Evolutionary conservation across 257 asterid genomes (phyloP), one percentile per base, ranked within the genome.

Genomic region (Nicotiana knightiana): DNA sequence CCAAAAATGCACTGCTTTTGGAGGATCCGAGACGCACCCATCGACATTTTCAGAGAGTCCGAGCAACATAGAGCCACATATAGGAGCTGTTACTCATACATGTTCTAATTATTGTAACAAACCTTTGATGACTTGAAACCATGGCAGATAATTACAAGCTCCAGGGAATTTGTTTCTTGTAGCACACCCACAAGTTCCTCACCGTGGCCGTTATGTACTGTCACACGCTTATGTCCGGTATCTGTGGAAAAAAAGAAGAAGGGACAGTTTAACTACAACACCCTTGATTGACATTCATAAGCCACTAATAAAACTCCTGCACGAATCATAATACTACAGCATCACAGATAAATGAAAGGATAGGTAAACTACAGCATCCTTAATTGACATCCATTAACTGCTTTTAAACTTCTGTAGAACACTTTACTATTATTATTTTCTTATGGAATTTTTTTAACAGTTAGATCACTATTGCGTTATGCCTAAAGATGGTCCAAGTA

Each of bases 51-150:
- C 24, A 0, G 24, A 21, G 24, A 21, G 24, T 21, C 24, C 24
- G 24, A 21, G 24, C 24, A 21, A 21, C 24, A 21, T 21, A 21
- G 24, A 9, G 77, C 81, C 64, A 37, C 24, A 18, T 46, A 39
- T 33, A 61, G 37, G 75, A 46, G 54, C 66, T 61, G 37, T 28
- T 55, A 39, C 21, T 57, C 55, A 16, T 70, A 48, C n/a, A 67
- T 10, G 82, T 51, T 48, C 76, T 48, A 24, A 5, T 13, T 58
- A 35, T 37, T 81, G 46, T 55, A 13, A 82, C 88, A 26, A 61
- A 95, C 98, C 99, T 95, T 95, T 33, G 94, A 85, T 81, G 99
- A 95, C 77, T 89, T 89, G 86, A 95, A 95, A 83, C 99, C 99
- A 81, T 93, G 99, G 84, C 97, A 93, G 81, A 95, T 86, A 76